Conservation (phyloP, 1,284 basidiomycete genomes). For the Pisolithus thermaeus region DNA sequence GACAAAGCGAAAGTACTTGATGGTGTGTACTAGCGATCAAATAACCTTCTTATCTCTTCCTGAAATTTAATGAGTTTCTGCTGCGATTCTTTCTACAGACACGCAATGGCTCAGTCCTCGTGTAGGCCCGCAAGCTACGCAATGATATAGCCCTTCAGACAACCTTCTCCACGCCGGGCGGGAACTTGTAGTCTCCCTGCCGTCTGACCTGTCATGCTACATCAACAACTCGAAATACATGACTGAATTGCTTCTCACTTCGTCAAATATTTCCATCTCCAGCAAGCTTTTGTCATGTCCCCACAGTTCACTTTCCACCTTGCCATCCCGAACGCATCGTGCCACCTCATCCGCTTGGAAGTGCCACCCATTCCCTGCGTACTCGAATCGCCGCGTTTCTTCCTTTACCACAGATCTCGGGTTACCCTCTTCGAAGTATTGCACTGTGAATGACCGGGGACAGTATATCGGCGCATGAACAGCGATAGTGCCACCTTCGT, state of each 20-base stretch:
- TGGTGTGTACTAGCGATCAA: no score
- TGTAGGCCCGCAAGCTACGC: not conserved
- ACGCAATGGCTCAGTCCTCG: no score
- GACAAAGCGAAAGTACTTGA: no score
- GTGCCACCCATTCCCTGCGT: conserved; percentile 62
- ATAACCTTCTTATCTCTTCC: no score
- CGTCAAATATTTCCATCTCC: conserved; percentile 78
- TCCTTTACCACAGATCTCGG: conserved; percentile 43
- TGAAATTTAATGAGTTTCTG: no score
- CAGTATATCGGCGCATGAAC: conserved; percentile 60
- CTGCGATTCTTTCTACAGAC: no score
- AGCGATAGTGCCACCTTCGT: conserved; percentile 60
- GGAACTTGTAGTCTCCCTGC: conserved; percentile 44
- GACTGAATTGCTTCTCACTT: conserved; percentile 39
- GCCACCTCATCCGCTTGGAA: conserved; percentile 85
- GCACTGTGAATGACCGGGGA: conserved; percentile 57
- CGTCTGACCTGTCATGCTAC: conserved; percentile 37
- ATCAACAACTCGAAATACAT: conserved; percentile 1
- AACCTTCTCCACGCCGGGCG: conserved; percentile 42
- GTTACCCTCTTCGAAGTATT: conserved; percentile 52
- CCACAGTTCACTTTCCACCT: conserved; percentile 71
- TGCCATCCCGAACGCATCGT: conserved; percentile 69
- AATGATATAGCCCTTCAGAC: conserved; percentile 15
- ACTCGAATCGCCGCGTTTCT: conserved; percentile 49
- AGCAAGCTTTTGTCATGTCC: conserved; percentile 70